Evolutionary conservation across 2,329 filamentous ascomycete genomes (phyloP).

Genomic region (Beauveria caledonica): DNA sequence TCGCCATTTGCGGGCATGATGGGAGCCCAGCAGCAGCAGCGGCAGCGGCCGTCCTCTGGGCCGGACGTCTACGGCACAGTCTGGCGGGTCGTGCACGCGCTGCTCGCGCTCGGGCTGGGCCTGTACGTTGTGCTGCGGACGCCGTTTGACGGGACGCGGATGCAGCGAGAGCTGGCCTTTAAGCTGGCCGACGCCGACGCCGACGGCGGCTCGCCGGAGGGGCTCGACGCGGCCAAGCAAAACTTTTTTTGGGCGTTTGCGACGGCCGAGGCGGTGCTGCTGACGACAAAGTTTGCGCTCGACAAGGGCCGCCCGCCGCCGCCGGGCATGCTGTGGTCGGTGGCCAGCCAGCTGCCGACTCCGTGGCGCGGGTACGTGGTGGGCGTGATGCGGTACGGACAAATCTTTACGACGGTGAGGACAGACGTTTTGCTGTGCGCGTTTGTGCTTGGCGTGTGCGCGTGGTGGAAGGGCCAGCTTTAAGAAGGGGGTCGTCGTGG

Average conservation of each 20-base stretch:
- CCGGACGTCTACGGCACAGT: conserved; percentile 37
- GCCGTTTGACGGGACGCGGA: conserved; percentile 58
- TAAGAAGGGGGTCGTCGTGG: conserved; percentile 2
- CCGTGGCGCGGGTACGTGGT: conserved; percentile 54
- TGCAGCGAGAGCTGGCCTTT: conserved; percentile 43
- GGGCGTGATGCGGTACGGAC: conserved; percentile 55
- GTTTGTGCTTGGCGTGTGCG: conserved; percentile 60
- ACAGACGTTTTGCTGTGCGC: conserved; percentile 67
- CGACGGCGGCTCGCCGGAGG: neutral
- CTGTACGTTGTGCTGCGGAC: conserved; percentile 62
- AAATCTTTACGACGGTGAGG: conserved; percentile 64
- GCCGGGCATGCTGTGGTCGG: conserved; percentile 54
- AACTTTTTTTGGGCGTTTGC: conserved; percentile 73
- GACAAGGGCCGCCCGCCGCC: conserved; percentile 52
- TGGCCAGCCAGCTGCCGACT: conserved; percentile 57
- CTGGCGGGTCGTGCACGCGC: conserved; percentile 66
- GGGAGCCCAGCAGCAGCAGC: conserved; percentile 29
- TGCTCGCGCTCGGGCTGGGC: conserved; percentile 62
- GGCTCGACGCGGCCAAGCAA: conserved; percentile 24
- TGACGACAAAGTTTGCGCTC: conserved; percentile 62
- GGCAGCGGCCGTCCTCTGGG: conserved; percentile 24
- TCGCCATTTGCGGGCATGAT: conserved; percentile 34
- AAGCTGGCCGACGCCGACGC: conserved; percentile 10
- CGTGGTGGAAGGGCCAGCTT: conserved; percentile 31
- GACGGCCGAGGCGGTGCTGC: conserved; percentile 63